Percentiles rank a stretch among this genome's conserved stretches.
phyloP scores from a whole-genome alignment of 345 rosid genomes.

The Ailanthus altissimus region DNA sequence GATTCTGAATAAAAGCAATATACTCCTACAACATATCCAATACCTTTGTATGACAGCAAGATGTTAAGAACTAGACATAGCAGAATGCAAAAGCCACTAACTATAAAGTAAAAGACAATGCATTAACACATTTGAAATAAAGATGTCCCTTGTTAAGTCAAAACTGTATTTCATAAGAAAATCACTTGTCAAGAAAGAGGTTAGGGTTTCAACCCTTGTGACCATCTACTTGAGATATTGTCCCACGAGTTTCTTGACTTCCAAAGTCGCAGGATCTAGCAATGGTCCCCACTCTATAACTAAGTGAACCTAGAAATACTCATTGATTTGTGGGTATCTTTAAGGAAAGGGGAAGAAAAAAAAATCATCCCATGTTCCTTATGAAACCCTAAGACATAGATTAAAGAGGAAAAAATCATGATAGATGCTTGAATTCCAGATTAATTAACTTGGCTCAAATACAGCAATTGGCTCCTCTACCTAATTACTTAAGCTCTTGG shows the following conservation, averaged over 20 bases:
- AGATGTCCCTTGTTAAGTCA: not conserved
- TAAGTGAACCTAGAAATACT: not conserved
- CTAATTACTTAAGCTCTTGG: not conserved
- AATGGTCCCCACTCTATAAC: not conserved
- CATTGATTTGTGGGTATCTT: not conserved
- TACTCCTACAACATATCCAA: not conserved
- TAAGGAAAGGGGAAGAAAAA: not conserved
- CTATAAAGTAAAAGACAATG: not conserved
- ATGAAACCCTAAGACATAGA: not conserved
- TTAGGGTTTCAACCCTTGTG: not conserved
- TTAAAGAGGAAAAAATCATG: not conserved
- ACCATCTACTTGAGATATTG: not conserved
- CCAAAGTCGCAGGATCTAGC: not conserved
- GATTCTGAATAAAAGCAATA: slow-evolving; percentile 1
- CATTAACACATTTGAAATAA: not conserved
- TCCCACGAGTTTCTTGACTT: not conserved
- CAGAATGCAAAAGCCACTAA: not conserved
- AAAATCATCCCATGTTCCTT: not conserved
- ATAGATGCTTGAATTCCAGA: not conserved
- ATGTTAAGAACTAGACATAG: not conserved
- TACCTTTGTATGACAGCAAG: not conserved
- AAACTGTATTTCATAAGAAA: not conserved
- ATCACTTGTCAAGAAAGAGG: not conserved
- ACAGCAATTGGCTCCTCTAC: not conserved
- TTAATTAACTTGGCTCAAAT: not conserved